Evolutionary conservation across 768 basidiomycete genomes (phyloP).

Genomic region (Chalciporus pseudorubinellus): DNA sequence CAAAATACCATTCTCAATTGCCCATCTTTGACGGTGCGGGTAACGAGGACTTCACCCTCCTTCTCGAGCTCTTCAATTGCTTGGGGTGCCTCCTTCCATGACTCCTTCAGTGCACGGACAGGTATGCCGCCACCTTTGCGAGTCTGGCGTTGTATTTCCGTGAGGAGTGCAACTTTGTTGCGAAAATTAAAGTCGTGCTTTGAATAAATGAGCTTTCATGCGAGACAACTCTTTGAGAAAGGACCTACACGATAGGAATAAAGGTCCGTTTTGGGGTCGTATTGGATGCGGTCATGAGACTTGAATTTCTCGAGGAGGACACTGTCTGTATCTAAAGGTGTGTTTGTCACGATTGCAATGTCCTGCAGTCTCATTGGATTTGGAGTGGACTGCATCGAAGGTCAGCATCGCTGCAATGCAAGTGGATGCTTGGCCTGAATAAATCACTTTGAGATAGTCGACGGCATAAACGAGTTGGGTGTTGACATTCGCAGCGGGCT

Average conservation of each 20-base stretch:
- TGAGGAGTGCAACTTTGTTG: constrained; percentile 78
- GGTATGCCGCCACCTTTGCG: constrained; percentile 83
- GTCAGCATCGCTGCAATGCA: constrained; percentile 12
- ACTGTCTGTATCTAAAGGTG: constrained; percentile 70
- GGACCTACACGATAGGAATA: constrained; percentile 78
- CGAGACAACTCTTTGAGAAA: not conserved
- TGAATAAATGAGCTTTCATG: constrained; percentile 5
- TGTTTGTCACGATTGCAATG: constrained; percentile 75
- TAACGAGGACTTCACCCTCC: constrained; percentile 87
- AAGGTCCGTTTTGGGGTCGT: constrained; percentile 80
- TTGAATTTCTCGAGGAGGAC: constrained; percentile 78
- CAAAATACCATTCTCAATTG: constrained; percentile 84
- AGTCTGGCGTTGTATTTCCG: constrained; percentile 83
- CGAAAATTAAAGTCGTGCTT: constrained; percentile 87
- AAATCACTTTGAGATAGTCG: constrained; percentile 69
- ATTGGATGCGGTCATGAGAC: constrained; percentile 73
- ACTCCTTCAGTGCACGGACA: constrained; percentile 81
- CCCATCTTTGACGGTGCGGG: constrained; percentile 78
- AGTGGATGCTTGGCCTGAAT: constrained; percentile 9
- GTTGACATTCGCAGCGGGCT: constrained; percentile 83
- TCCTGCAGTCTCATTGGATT: constrained; percentile 88
- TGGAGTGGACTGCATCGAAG: constrained; percentile 48
- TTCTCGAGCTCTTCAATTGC: constrained; percentile 89
- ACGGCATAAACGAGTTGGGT: constrained; percentile 87
- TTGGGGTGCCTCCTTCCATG: constrained; percentile 83